Conservation (phyloP, 2,329 filamentous ascomycete genomes). For the Fusarium sp. region DNA sequence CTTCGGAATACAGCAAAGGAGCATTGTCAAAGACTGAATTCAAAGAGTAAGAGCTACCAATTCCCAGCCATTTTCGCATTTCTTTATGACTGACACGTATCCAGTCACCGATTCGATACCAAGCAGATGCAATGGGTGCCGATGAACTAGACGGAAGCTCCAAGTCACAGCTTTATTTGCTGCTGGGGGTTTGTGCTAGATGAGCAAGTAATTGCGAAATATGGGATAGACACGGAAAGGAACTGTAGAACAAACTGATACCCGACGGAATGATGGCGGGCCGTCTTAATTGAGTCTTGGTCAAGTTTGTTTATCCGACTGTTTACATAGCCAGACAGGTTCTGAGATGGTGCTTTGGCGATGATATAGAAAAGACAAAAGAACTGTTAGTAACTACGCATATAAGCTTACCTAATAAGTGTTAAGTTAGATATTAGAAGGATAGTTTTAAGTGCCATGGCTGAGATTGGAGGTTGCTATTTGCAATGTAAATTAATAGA, state of each 20-base stretch:
- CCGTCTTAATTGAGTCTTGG: neutral
- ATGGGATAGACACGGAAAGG: slow-evolving; percentile 1
- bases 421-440: neutral
- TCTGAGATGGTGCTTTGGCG: neutral
- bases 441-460: neutral
- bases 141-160: neutral
- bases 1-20: slow-evolving; percentile 65
- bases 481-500: slow-evolving; percentile 12
- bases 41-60: slow-evolving; percentile 57
- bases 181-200: neutral
- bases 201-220: neutral
- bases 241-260: slow-evolving; percentile 7
- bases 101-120: slow-evolving; percentile 57
- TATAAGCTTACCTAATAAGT: too few species aligned
- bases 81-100: slow-evolving; percentile 21
- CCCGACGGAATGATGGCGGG: neutral
- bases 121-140: slow-evolving; percentile 51
- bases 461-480: neutral
- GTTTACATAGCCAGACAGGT: neutral
- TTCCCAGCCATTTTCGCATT: neutral
- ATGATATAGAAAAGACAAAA: too few species aligned
- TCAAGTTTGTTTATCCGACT: neutral
- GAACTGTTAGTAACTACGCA: too few species aligned
- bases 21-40: slow-evolving; percentile 63
- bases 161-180: neutral